Evolutionary conservation across 1,284 basidiomycete genomes (phyloP).

Genomic region (Papiliotrema flavescens): DNA sequence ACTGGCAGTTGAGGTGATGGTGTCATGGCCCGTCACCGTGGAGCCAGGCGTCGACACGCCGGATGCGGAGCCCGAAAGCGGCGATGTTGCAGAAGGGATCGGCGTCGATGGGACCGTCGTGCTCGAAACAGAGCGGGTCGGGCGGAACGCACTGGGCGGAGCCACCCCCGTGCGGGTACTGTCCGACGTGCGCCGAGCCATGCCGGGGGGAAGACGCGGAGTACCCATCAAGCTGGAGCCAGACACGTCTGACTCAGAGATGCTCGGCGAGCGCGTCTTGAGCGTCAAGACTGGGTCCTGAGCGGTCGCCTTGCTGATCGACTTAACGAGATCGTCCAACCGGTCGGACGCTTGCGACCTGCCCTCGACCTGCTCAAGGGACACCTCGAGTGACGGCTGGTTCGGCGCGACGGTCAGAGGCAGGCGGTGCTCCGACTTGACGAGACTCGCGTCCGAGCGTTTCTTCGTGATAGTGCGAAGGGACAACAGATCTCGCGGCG

Average conservation of each 20-base stretch:
- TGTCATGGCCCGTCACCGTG: neutral
- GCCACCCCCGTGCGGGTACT: neutral
- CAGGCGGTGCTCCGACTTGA: conserved; percentile 7
- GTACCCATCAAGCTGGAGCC: neutral
- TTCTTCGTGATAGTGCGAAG: conserved; percentile 34
- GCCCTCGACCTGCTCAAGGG: conserved; percentile 26
- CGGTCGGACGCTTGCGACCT: conserved; percentile 14
- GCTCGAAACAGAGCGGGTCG: conserved; percentile 3
- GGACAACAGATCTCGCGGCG: conserved; percentile 31
- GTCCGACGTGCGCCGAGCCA: conserved; percentile 6
- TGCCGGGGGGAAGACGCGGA: neutral
- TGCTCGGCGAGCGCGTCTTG: conserved; percentile 6
- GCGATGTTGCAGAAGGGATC: neutral
- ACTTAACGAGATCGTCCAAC: conserved; percentile 23
- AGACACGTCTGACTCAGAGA: conserved; percentile 8
- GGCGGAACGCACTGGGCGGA: conserved; percentile 5
- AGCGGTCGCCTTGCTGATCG: conserved; percentile 28
- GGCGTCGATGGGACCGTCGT: neutral
- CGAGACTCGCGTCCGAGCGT: conserved; percentile 23
- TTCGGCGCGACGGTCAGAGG: conserved; percentile 20
- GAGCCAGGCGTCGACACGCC: neutral
- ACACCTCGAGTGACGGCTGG: conserved; percentile 24
- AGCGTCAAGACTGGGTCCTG: conserved; percentile 18
- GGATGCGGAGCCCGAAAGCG: neutral
- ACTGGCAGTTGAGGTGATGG: no score